phyloP scores from a whole-genome alignment of 2,329 filamentous ascomycete genomes.

The Delphinella strobiligena region DNA sequence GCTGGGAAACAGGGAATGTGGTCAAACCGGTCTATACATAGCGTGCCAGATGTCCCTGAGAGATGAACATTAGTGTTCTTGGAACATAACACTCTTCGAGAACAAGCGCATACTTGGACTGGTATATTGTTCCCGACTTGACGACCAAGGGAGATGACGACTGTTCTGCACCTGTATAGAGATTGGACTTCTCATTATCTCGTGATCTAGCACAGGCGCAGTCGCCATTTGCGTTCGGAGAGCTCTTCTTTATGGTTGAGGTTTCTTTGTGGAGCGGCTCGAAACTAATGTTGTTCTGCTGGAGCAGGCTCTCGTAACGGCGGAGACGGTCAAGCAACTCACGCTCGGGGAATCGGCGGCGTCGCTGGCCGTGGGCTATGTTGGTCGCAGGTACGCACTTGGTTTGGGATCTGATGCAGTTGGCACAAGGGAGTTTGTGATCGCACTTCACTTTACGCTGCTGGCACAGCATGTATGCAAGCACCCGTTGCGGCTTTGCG shows the following conservation, averaged over 20 bases:
- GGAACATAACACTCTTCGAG: too few relatives aligned
- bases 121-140: too few relatives aligned
- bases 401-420: constrained; percentile 50
- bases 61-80: too few relatives aligned
- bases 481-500: constrained; percentile 29
- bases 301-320: constrained; percentile 55
- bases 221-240: constrained; percentile 9
- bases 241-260: constrained; percentile 12
- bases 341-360: constrained; percentile 53
- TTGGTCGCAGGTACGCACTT: constrained; percentile 39
- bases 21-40: too few relatives aligned
- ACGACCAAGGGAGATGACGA: too few relatives aligned
- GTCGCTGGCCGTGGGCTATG: constrained; percentile 44
- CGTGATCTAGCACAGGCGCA: too few relatives aligned
- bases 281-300: constrained; percentile 54
- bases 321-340: constrained; percentile 56
- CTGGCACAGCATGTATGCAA: constrained; percentile 59
- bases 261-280: constrained; percentile 56
- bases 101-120: too few relatives aligned
- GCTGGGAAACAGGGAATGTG: too few relatives aligned
- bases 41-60: too few relatives aligned
- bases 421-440: constrained; percentile 58
- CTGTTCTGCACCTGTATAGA: too few relatives aligned
- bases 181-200: too few relatives aligned
- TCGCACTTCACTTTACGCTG: constrained; percentile 61